phyloP scores from a whole-genome alignment of 2,329 filamentous ascomycete genomes.

The Furcasterigmium furcatum region DNA sequence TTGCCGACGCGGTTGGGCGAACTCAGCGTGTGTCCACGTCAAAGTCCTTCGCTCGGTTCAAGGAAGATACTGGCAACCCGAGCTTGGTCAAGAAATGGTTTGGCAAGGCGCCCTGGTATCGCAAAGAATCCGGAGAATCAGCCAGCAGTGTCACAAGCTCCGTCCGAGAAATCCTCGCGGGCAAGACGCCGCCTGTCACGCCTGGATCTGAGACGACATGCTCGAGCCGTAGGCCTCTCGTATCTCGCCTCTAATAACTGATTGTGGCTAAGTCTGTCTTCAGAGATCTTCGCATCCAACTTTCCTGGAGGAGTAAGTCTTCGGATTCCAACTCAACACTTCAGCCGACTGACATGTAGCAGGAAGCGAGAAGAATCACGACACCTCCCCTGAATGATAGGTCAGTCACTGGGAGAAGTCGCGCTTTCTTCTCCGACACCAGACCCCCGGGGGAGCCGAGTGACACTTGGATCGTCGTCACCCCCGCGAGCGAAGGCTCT shows the following conservation, averaged over 20 bases:
- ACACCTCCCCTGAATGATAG: constrained; percentile 42
- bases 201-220: constrained; percentile 15
- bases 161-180: constrained; percentile 33
- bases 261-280: not conserved
- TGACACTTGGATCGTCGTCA: constrained; percentile 8
- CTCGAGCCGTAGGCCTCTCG: not conserved
- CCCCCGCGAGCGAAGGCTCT: constrained; percentile 2
- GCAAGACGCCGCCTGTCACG: constrained; percentile 26
- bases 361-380: constrained; percentile 47
- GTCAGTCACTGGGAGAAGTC: constrained; percentile 29
- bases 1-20: too few relatives aligned
- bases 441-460: constrained; percentile 19
- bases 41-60: constrained; percentile 15
- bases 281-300: constrained; percentile 8
- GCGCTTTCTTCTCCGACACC: constrained; percentile 41
- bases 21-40: too few relatives aligned
- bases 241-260: not conserved
- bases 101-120: constrained; percentile 34
- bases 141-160: constrained; percentile 37
- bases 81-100: constrained; percentile 33
- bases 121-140: constrained; percentile 33
- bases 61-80: constrained; percentile 22
- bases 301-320: constrained; percentile 30
- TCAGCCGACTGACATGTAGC: constrained; percentile 7
- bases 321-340: not conserved